Percentiles rank a stretch among this genome's conserved stretches.
Evolutionary conservation across 768 basidiomycete genomes (phyloP).

Genomic region (Dioszegia crocea): DNA sequence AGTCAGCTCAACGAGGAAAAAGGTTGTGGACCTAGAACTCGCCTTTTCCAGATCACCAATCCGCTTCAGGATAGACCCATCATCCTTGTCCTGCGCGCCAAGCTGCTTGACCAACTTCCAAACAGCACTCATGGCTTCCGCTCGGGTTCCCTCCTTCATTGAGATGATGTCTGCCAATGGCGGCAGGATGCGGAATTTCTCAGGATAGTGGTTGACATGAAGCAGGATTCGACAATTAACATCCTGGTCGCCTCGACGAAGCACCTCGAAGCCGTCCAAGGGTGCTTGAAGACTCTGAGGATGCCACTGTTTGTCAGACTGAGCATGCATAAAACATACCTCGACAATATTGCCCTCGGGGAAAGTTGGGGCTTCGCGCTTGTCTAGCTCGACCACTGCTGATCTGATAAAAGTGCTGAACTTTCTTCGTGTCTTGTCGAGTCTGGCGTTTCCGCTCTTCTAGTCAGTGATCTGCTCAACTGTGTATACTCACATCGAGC

Average conservation of each 20-base stretch:
- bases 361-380: slow-evolving; percentile 69
- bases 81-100: slow-evolving; percentile 57
- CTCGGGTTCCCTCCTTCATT: slow-evolving; percentile 76
- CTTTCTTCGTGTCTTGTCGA: slow-evolving; percentile 56
- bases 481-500: slow-evolving; percentile 56
- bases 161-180: slow-evolving; percentile 65
- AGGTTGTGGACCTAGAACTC: not conserved
- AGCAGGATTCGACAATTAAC: slow-evolving; percentile 79
- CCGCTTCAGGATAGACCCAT: slow-evolving; percentile 39
- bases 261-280: slow-evolving; percentile 81
- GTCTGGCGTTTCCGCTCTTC: slow-evolving; percentile 43
- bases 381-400: slow-evolving; percentile 78
- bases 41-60: slow-evolving; percentile 47
- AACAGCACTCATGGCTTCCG: slow-evolving; percentile 72
- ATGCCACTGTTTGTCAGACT: slow-evolving; percentile 44
- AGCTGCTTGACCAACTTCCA: slow-evolving; percentile 97
- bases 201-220: slow-evolving; percentile 78
- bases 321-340: slow-evolving; percentile 54
- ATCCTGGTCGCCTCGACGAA: slow-evolving; percentile 71
- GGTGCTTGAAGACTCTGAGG: slow-evolving; percentile 50
- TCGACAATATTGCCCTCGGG: slow-evolving; percentile 85
- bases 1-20: not conserved
- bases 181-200: slow-evolving; percentile 72
- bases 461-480: not conserved
- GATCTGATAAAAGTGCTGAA: slow-evolving; percentile 81